Evolutionary conservation across 352 stramenopile species (phyloP), one percentile per base, ranked within the genome.

Genomic region (Phytophthora pinifolia): DNA sequence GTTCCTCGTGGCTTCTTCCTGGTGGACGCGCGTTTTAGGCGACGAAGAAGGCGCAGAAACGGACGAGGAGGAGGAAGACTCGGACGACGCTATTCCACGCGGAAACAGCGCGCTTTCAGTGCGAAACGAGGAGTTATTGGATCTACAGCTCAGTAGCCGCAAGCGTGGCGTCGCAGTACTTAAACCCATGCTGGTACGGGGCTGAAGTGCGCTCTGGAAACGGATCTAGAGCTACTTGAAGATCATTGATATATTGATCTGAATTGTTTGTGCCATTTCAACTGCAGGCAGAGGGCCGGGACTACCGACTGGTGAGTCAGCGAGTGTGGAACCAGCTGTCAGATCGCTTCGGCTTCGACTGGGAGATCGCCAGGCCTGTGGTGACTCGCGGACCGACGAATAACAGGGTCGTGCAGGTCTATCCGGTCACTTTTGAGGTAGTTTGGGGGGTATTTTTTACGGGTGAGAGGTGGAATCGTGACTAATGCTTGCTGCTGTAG

Each of bases 301-400:
- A 92, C 62, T 92, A 79, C 53, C 70, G 72, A 6, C 45, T 89
- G 1, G 83, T 92, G 49, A 91, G 79, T 48, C 66, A 86, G 48
- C 64, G 66, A 20, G 76, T 92, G 34, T 92, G 83, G 83, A 84
- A 78, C 39, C 62, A 77, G 15, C 52, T 92, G 20, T 78, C 70
- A 22, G 67, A 88, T 48, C 61, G 64, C 32, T 88, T 85, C 50
- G 67, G 77, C 27, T 86, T 57, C 54, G 83, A 92, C 52, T 92
- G 79, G 72, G 77, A 81, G 59, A 91, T 95, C 45, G 10, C 71
- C 3, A 70, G 85, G 22, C 59, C 67, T 12, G 83, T 95, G 1
- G 59, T 93, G 18, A 45, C 69, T 9, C 68, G 67, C 25, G 77
- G 74, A 14, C 67, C 64, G 1, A 45, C 54, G 12, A 62, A 54